phyloP scores from a whole-genome alignment of 2,329 filamentous ascomycete species.

The Knoxdaviesia proteae region DNA sequence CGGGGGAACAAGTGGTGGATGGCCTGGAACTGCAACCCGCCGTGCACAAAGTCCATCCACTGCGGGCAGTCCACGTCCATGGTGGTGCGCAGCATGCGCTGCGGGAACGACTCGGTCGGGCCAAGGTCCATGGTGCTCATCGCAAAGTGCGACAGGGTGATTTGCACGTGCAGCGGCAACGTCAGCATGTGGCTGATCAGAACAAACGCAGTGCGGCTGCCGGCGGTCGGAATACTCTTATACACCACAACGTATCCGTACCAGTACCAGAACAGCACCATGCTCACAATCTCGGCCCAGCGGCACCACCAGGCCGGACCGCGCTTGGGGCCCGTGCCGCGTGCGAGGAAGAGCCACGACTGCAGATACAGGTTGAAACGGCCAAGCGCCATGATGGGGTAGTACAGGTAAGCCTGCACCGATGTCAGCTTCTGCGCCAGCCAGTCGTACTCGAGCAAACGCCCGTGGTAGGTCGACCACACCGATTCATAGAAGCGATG shows the following conservation, averaged over 20 bases:
- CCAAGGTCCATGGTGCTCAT: conserved; percentile 84
- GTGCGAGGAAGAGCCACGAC: conserved; percentile 58
- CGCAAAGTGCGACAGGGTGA: conserved; percentile 78
- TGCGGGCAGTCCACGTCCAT: conserved; percentile 81
- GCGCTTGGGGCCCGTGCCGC: conserved; percentile 47
- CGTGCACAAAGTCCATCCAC: conserved; percentile 81
- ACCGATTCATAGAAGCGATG: conserved; percentile 58
- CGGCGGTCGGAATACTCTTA: conserved; percentile 45
- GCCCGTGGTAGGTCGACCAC: conserved; percentile 66
- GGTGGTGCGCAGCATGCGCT: conserved; percentile 78
- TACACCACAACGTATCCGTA: conserved; percentile 72
- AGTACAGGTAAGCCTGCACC: conserved; percentile 70
- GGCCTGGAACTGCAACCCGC: conserved; percentile 74
- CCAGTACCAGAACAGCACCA: conserved; percentile 69
- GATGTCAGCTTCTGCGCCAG: conserved; percentile 48
- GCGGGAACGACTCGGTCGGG: conserved; percentile 65
- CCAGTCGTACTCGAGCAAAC: conserved; percentile 56
- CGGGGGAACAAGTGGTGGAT: conserved; percentile 74
- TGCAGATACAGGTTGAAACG: conserved; percentile 75
- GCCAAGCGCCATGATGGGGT: conserved; percentile 58
- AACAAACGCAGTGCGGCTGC: conserved; percentile 51
- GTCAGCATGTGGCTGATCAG: conserved; percentile 64
- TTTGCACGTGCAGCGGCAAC: conserved; percentile 70
- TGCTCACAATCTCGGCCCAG: conserved; percentile 57
- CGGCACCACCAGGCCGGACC: conserved; percentile 70